These are phyloP conservation scores for Protomyces lactucae-debilis DNA, from an alignment of 1,139 yeast genomes.

Conservation along the genomic window DNA sequence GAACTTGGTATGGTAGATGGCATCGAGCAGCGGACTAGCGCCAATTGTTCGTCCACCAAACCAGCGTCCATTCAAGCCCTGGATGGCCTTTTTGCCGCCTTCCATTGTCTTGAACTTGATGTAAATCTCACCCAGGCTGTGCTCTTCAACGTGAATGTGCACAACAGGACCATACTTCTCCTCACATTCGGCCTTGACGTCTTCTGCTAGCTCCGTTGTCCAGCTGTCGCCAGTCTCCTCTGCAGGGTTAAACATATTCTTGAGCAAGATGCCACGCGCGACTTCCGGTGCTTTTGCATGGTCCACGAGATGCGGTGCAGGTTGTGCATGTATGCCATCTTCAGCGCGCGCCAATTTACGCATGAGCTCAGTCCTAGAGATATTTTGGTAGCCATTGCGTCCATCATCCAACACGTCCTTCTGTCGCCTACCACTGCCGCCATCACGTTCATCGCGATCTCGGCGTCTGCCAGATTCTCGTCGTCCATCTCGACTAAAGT, in stretches of 20 bases:
- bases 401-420: conserved; percentile 35
- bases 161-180: conserved; percentile 41
- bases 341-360: conserved; percentile 40
- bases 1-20: conserved; percentile 36
- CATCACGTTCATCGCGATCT: conserved; percentile 15
- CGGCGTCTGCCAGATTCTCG: neutral
- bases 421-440: conserved; percentile 20
- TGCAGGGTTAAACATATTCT: conserved; percentile 41
- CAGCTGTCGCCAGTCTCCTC: conserved; percentile 42
- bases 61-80: conserved; percentile 41
- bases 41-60: conserved; percentile 41
- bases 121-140: conserved; percentile 40
- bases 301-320: conserved; percentile 1
- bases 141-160: conserved; percentile 39
- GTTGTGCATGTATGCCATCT: conserved; percentile 31
- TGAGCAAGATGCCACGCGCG: conserved; percentile 38
- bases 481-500: neutral
- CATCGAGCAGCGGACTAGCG: conserved; percentile 40
- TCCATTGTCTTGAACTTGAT: conserved; percentile 38
- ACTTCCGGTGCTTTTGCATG: conserved; percentile 10
- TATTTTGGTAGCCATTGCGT: conserved; percentile 36
- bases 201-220: conserved; percentile 41
- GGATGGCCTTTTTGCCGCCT: conserved; percentile 39
- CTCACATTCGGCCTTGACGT: conserved; percentile 42
- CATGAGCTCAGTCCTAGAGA: conserved; percentile 39